phyloP scores from a whole-genome alignment of 129 eudicot species.

The Glebionis coronaria region DNA sequence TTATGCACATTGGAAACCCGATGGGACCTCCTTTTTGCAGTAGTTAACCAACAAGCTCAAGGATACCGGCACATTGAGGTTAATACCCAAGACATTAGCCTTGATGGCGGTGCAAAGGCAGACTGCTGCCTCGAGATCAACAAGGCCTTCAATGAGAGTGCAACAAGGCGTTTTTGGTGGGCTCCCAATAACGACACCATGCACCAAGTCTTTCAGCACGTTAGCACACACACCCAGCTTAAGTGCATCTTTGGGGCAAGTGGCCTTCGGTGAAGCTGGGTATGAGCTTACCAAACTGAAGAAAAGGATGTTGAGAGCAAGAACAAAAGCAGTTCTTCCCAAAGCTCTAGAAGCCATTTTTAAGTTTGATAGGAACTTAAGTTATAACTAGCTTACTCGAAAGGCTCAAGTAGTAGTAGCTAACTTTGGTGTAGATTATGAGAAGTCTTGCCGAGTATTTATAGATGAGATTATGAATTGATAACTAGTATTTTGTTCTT shows the following conservation, averaged over 20 bases:
- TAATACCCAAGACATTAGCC: slow-evolving; percentile 54
- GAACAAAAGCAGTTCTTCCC: slow-evolving; percentile 33
- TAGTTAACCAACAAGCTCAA: slow-evolving; percentile 67
- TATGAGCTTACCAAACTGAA: slow-evolving; percentile 42
- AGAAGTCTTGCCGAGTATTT: not conserved
- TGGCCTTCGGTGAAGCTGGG: not conserved
- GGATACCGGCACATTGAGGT: slow-evolving; percentile 52
- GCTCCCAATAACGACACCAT: slow-evolving; percentile 16
- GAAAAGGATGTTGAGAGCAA: slow-evolving; percentile 44
- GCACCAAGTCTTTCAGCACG: slow-evolving; percentile 25
- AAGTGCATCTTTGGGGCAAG: slow-evolving; percentile 45
- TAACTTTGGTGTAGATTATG: not conserved
- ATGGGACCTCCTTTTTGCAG: slow-evolving; percentile 51
- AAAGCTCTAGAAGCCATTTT: slow-evolving; percentile 3
- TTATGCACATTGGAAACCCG: slow-evolving; percentile 41
- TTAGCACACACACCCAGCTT: slow-evolving; percentile 48
- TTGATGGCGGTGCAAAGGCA: slow-evolving; percentile 76
- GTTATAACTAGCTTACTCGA: slow-evolving; percentile 27
- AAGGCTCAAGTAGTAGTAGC: not conserved
- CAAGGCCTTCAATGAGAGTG: slow-evolving; percentile 39
- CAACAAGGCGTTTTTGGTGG: slow-evolving; percentile 46
- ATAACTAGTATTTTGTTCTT: not conserved
- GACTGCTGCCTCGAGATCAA: slow-evolving; percentile 57
- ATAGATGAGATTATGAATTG: not conserved
- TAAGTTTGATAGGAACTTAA: no score